Percentiles rank a stretch among this genome's conserved stretches.
phyloP scores from a whole-genome alignment of 2,329 filamentous ascomycete species.

The Bipolaris oryzae region DNA sequence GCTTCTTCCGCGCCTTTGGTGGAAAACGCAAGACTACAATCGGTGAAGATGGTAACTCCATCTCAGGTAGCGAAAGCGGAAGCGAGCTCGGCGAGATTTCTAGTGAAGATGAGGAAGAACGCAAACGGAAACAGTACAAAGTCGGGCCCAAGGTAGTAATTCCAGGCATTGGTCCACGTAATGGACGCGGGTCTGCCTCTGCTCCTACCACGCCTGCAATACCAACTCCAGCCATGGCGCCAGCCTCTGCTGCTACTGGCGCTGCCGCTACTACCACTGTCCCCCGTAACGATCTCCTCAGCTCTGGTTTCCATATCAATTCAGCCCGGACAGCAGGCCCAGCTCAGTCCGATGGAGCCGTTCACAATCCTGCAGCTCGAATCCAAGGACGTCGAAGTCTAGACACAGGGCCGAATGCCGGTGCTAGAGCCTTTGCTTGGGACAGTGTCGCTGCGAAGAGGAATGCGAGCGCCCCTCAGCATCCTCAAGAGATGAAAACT shows the following conservation, averaged over 20 bases:
- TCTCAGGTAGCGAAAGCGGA: constrained; percentile 33
- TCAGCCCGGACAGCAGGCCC: constrained; percentile 16
- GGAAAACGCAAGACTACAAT: constrained; percentile 31
- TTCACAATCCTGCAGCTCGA: constrained; percentile 16
- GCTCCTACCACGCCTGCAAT: constrained; percentile 11
- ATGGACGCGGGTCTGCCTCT: constrained; percentile 29
- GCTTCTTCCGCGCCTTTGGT: constrained; percentile 38
- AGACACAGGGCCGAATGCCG: constrained; percentile 23
- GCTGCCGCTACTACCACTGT: constrained; percentile 2
- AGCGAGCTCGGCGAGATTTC: constrained; percentile 35
- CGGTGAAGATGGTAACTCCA: constrained; percentile 43
- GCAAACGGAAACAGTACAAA: constrained; percentile 39
- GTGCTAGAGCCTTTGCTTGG: constrained; percentile 28
- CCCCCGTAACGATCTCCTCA: constrained; percentile 23
- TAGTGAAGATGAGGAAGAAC: constrained; percentile 42
- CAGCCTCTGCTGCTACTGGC: background rate
- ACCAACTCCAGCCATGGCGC: background rate
- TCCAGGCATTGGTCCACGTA: constrained; percentile 34
- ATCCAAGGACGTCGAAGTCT: constrained; percentile 23
- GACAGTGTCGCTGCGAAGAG: constrained; percentile 29
- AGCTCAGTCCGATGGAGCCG: constrained; percentile 13
- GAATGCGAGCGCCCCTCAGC: constrained; percentile 39
- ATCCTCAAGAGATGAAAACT: constrained; percentile 20
- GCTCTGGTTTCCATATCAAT: constrained; percentile 37
- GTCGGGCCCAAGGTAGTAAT: constrained; percentile 44